These are phyloP conservation scores for Fragilaria crotonensis DNA, from an alignment of 108 stramenopile species.

Conservation along the genomic window DNA sequence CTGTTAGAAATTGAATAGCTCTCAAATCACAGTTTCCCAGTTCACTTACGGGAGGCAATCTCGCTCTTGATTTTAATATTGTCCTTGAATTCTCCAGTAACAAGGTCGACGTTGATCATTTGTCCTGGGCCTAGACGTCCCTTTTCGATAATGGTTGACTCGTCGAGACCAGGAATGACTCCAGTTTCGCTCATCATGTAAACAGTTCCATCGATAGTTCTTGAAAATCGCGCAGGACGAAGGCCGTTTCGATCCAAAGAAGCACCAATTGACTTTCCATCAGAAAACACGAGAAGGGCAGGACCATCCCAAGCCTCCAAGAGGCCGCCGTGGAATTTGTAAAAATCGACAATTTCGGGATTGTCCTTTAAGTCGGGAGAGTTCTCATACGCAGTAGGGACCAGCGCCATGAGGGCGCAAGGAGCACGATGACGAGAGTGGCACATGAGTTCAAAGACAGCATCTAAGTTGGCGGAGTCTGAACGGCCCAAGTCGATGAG, in stretches of 20 bases:
- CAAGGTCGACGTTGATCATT: constrained; percentile 94
- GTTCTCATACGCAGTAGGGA: constrained; percentile 89
- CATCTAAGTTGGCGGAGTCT: constrained; percentile 95
- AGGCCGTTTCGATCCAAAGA: constrained; percentile 90
- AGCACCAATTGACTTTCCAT: constrained; percentile 91
- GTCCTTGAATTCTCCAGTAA: constrained; percentile 84
- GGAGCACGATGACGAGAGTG: constrained; percentile 86
- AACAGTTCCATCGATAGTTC: constrained; percentile 87
- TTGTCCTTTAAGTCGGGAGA: constrained; percentile 75
- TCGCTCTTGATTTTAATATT: constrained; percentile 91
- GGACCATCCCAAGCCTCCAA: constrained; percentile 99
- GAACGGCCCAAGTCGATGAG: constrained; percentile 74
- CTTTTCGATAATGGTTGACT: constrained; percentile 81
- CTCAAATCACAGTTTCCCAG: background rate
- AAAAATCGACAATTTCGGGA: constrained; percentile 91
- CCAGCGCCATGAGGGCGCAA: constrained; percentile 86
- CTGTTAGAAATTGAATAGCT: no score
- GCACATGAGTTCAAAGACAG: constrained; percentile 91
- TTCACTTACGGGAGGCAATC: constrained; percentile 75
- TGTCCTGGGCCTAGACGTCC: constrained; percentile 95
- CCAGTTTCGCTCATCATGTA: constrained; percentile 97
- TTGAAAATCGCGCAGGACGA: constrained; percentile 88
- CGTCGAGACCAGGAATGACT: constrained; percentile 76
- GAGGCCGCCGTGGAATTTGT: constrained; percentile 93
- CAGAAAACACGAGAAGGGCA: constrained; percentile 90